Evolutionary conservation across 208 protist genomes (phyloP).

Genomic region (Leishmania mexicana): DNA sequence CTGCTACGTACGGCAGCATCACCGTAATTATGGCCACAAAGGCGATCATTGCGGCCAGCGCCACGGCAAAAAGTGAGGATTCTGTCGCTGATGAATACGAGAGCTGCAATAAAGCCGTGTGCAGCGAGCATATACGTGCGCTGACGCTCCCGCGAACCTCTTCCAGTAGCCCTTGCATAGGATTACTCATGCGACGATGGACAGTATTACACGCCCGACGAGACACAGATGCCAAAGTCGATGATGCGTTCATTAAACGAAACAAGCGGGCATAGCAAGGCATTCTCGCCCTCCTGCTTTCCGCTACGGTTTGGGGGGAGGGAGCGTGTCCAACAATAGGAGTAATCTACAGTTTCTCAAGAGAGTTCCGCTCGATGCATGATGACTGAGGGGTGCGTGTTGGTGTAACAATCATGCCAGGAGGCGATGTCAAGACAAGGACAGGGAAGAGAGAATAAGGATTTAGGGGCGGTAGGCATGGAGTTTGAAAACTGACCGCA

Average conservation of each 20-base stretch:
- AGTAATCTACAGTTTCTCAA: slow-evolving; percentile 29
- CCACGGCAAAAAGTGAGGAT: slow-evolving; percentile 64
- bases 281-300: slow-evolving; percentile 24
- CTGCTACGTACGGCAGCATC: slow-evolving; percentile 68
- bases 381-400: slow-evolving; percentile 12
- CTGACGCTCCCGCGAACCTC: slow-evolving; percentile 65
- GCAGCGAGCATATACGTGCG: slow-evolving; percentile 70
- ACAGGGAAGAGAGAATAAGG: neutral
- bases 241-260: slow-evolving; percentile 64
- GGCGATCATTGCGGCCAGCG: slow-evolving; percentile 42
- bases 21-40: slow-evolving; percentile 55
- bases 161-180: slow-evolving; percentile 52
- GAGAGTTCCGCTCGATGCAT: slow-evolving; percentile 31
- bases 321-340: slow-evolving; percentile 16
- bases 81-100: slow-evolving; percentile 57
- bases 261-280: slow-evolving; percentile 43
- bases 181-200: slow-evolving; percentile 60
- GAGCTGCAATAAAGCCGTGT: slow-evolving; percentile 49
- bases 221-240: slow-evolving; percentile 48
- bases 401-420: neutral
- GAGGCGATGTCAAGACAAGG: neutral
- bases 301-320: neutral
- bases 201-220: slow-evolving; percentile 47
- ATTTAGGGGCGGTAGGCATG: neutral
- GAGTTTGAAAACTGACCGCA: too few species aligned